Conservation (phyloP, 192 early-diverging fungal genomes). For the Podila minutissima region DNA sequence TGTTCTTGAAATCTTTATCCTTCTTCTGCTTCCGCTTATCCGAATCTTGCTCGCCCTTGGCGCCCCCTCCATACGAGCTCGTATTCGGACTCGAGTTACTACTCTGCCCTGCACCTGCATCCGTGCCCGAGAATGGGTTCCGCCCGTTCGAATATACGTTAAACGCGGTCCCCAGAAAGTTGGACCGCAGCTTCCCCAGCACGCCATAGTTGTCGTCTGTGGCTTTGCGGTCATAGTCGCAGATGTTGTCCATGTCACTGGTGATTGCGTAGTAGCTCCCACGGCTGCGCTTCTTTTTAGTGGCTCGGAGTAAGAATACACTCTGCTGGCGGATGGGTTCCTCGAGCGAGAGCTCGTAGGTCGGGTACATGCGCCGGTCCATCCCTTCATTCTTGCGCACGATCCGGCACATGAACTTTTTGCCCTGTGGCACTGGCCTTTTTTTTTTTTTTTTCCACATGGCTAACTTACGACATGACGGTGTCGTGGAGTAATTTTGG, state of each 20-base stretch:
- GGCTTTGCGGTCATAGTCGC: conserved; percentile 23
- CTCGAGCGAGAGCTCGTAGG: conserved; percentile 77
- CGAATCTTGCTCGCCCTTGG: neutral
- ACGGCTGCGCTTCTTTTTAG: conserved; percentile 73
- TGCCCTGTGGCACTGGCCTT: conserved; percentile 76
- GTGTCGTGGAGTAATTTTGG: conserved; percentile 40
- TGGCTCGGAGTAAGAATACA: conserved; percentile 72
- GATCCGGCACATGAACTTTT: conserved; percentile 76
- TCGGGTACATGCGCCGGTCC: conserved; percentile 71
- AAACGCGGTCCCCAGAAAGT: conserved; percentile 89
- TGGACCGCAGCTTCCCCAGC: conserved; percentile 66
- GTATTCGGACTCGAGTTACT: neutral
- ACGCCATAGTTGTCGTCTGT: conserved; percentile 33
- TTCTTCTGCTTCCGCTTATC: neutral
- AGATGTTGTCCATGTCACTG: conserved; percentile 21
- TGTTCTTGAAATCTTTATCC: conserved; percentile 24
- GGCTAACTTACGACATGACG: conserved; percentile 43
- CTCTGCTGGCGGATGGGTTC: conserved; percentile 46
- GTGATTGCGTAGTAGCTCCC: conserved; percentile 73
- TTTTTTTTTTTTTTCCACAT: neutral
- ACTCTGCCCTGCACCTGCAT: conserved; percentile 1
- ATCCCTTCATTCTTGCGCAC: conserved; percentile 66
- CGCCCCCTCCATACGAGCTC: conserved; percentile 3
- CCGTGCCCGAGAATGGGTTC: conserved; percentile 49
- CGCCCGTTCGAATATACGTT: conserved; percentile 72